These are phyloP conservation scores for Plasmodium gonderi DNA, from an alignment of 169 alveolate genomes.

Conservation along the genomic window DNA sequence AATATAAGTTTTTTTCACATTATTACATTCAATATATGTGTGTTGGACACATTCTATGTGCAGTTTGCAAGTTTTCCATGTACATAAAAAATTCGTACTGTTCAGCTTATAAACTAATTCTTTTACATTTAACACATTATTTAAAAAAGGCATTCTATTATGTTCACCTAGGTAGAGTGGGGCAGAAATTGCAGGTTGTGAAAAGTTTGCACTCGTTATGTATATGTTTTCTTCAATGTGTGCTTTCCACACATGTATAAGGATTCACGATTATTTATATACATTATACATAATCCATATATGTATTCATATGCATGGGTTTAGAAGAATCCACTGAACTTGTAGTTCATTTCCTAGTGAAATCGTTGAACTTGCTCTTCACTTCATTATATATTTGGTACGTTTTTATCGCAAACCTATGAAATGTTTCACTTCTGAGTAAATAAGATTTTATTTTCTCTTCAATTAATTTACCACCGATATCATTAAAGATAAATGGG, in stretches of 20 bases:
- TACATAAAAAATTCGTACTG: not conserved
- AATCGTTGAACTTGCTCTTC: slow-evolving; percentile 32
- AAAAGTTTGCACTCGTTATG: not conserved
- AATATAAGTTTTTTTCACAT: not conserved
- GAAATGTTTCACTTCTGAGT: slow-evolving; percentile 65
- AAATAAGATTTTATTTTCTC: slow-evolving; percentile 58
- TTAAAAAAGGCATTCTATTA: slow-evolving; percentile 64
- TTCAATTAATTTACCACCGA: slow-evolving; percentile 75
- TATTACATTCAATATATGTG: not conserved
- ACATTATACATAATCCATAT: not conserved
- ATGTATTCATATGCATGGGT: not conserved
- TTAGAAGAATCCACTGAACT: not conserved
- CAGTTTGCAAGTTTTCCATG: not conserved
- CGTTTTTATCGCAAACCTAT: slow-evolving; percentile 62
- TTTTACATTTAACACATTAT: slow-evolving; percentile 28
- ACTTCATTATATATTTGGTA: slow-evolving; percentile 58
- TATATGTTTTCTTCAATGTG: not conserved
- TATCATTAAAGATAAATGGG: slow-evolving; percentile 72
- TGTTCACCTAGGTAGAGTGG: not conserved
- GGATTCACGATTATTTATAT: not conserved
- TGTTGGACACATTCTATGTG: not conserved
- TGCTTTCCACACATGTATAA: not conserved
- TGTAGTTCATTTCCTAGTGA: slow-evolving; percentile 24
- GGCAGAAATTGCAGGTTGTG: not conserved
- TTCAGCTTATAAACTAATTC: slow-evolving; percentile 13